Evolutionary conservation across 108 stramenopile genomes (phyloP).

Genomic region (Cyclotella cryptica): DNA sequence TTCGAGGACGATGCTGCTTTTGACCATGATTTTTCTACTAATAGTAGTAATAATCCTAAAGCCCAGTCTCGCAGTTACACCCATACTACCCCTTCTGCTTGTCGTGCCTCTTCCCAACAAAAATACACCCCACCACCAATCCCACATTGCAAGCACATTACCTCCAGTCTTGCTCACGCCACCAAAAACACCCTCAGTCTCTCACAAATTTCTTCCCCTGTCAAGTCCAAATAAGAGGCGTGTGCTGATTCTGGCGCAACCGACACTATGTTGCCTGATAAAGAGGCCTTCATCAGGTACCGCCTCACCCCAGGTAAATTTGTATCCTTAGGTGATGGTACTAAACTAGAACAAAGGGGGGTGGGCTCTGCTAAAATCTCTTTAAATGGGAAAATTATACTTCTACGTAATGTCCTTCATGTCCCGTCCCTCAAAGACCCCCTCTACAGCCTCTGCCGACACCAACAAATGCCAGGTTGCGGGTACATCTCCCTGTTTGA

Average conservation of each 20-base stretch:
- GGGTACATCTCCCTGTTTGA: no score
- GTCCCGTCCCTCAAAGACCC: slow-evolving; percentile 24
- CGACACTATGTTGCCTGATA: no score
- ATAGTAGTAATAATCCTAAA: not conserved
- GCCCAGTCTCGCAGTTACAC: not conserved
- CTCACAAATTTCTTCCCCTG: not conserved
- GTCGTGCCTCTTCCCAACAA: no score
- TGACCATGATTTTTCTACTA: not conserved
- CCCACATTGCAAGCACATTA: not conserved
- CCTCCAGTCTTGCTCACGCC: not conserved
- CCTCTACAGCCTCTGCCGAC: slow-evolving; percentile 21
- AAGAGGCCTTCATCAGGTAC: slow-evolving; percentile 15
- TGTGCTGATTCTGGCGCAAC: slow-evolving; percentile 28
- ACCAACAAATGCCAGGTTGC: no score
- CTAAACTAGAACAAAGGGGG: not conserved
- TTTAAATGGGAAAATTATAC: slow-evolving; percentile 23
- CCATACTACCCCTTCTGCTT: not conserved
- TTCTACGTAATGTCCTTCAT: slow-evolving; percentile 22
- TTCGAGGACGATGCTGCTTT: no score
- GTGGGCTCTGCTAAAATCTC: no score
- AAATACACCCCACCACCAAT: no score
- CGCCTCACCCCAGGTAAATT: not conserved
- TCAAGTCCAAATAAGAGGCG: not conserved
- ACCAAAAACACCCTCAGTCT: not conserved
- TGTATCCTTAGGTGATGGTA: slow-evolving; percentile 4